Evolutionary conservation across 768 basidiomycete species (phyloP).

Genomic region (Boletellus ananas): DNA sequence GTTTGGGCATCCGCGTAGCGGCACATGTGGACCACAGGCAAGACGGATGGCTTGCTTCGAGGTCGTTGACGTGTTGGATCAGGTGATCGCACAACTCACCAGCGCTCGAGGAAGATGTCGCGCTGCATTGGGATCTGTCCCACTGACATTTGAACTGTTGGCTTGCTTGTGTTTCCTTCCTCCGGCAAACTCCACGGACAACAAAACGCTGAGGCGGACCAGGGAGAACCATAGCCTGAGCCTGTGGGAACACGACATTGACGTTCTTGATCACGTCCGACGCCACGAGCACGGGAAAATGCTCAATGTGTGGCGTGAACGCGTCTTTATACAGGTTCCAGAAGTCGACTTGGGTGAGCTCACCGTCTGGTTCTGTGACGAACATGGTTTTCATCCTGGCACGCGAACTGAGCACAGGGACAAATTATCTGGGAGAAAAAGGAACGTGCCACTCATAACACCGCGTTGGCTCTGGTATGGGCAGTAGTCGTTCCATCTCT

Average conservation of each 20-base stretch:
- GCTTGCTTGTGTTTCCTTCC: conserved; percentile 51
- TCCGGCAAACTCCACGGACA: conserved; percentile 78
- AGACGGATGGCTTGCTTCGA: conserved; percentile 42
- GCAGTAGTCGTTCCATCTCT: conserved; percentile 58
- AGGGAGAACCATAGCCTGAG: conserved; percentile 81
- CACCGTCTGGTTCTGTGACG: conserved; percentile 65
- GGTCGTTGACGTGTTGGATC: conserved; percentile 49
- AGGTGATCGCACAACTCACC: conserved; percentile 75
- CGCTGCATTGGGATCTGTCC: conserved; percentile 58
- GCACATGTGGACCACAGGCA: conserved; percentile 77
- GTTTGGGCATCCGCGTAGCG: conserved; percentile 42
- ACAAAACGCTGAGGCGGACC: conserved; percentile 76
- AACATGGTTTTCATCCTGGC: conserved; percentile 92
- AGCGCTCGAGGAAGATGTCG: conserved; percentile 44
- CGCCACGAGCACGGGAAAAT: conserved; percentile 66
- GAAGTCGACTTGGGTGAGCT: conserved; percentile 91
- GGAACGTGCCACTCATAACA: conserved; percentile 73
- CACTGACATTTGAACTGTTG: conserved; percentile 77
- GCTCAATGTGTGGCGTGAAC: conserved; percentile 59
- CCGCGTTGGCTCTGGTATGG: conserved; percentile 67
- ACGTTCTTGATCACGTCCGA: conserved; percentile 96
- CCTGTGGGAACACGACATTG: conserved; percentile 77
- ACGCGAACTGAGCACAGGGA: conserved; percentile 10
- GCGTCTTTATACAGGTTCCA: conserved; percentile 91
- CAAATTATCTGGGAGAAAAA: not conserved